These are phyloP conservation scores for Pichia sp. DNA, from an alignment of 1,139 yeast genomes.

Conservation along the genomic window DNA sequence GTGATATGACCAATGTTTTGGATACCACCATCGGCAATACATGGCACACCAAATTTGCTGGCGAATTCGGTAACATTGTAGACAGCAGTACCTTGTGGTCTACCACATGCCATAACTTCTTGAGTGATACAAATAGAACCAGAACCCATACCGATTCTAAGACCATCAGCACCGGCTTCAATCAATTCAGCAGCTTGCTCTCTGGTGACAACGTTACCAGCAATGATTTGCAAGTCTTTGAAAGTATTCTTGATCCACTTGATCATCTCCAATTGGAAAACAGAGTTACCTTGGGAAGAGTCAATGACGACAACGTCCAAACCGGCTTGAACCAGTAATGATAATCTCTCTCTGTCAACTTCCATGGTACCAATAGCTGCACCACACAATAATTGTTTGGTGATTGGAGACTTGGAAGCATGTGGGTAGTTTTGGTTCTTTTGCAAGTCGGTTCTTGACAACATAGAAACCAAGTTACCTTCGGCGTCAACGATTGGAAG, in stretches of 20 bases:
- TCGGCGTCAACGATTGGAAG: conserved; percentile 81
- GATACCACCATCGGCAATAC: conserved; percentile 99
- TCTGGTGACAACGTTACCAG: conserved; percentile 98
- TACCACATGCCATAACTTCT: conserved; percentile 99
- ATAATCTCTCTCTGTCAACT: conserved; percentile 81
- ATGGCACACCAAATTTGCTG: conserved; percentile 85
- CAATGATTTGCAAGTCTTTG: conserved; percentile 84
- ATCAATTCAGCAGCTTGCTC: conserved; percentile 97
- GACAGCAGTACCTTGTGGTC: conserved; percentile 99
- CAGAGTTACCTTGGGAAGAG: conserved; percentile 96
- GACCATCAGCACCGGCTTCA: conserved; percentile 95
- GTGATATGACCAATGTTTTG: conserved; percentile 98
- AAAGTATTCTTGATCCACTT: conserved; percentile 79
- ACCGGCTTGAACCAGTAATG: conserved; percentile 88
- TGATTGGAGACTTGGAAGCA: conserved; percentile 88
- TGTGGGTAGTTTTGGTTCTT: conserved; percentile 91
- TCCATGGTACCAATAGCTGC: conserved; percentile 96
- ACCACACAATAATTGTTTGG: conserved; percentile 97
- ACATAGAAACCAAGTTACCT: conserved; percentile 77
- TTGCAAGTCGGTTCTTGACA: conserved; percentile 94
- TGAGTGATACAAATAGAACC: conserved; percentile 99
- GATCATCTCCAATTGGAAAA: conserved; percentile 91
- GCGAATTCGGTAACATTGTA: conserved; percentile 85
- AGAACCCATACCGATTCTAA: conserved; percentile 99
- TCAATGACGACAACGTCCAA: conserved; percentile 94